These are phyloP conservation scores for Pseudonectria buxi DNA, from an alignment of 2,329 filamentous ascomycete genomes.

Conservation along the genomic window DNA sequence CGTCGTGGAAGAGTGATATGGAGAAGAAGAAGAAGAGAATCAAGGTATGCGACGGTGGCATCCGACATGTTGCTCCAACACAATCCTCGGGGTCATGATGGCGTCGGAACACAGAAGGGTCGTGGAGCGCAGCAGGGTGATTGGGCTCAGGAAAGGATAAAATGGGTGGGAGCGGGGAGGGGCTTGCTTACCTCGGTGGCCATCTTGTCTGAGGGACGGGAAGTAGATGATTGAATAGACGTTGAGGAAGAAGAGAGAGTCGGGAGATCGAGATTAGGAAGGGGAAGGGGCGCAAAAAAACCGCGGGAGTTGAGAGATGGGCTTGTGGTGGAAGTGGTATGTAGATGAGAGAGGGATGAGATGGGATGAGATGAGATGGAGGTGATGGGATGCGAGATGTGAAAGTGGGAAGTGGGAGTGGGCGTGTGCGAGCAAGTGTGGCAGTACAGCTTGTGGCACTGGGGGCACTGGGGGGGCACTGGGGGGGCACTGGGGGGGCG, in stretches of 20 bases:
- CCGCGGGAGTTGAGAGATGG: slow-evolving; percentile 12
- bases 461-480: no score
- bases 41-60: no score
- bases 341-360: slow-evolving; percentile 11
- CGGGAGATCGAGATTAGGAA: slow-evolving; percentile 3
- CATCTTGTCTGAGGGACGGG: slow-evolving; percentile 14
- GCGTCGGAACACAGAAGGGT: neutral
- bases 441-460: no score
- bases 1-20: no score
- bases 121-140: slow-evolving; percentile 3
- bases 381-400: slow-evolving; percentile 6
- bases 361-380: slow-evolving; percentile 11
- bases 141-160: slow-evolving; percentile 5
- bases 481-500: no score
- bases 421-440: no score
- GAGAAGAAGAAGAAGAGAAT: neutral
- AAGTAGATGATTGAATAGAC: neutral
- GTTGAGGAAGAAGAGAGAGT: no score
- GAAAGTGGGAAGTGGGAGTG: no score
- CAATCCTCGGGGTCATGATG: no score
- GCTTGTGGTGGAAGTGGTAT: slow-evolving; percentile 14
- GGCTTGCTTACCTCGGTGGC: slow-evolving; percentile 29
- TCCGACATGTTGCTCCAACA: no score
- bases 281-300: no score
- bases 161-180: slow-evolving; percentile 3